These are phyloP conservation scores for Fusarium stilboides DNA, from an alignment of 2,329 filamentous ascomycete genomes.

Conservation along the genomic window DNA sequence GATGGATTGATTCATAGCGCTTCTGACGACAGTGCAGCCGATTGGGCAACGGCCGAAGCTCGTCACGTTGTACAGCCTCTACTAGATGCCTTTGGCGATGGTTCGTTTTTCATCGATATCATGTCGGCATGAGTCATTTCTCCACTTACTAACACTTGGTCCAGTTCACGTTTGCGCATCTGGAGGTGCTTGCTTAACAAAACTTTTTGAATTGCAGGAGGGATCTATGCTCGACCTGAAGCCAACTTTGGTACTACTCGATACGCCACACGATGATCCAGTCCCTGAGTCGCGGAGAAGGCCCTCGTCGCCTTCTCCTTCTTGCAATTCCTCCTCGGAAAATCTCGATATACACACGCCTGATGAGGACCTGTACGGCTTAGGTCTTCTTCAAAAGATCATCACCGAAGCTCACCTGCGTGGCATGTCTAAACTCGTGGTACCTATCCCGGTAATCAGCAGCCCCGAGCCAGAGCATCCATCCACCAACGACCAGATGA, in stretches of 20 bases:
- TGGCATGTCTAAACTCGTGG: conserved; percentile 69
- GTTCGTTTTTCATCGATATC: conserved; percentile 53
- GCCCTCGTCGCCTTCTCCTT: conserved; percentile 63
- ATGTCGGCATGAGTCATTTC: conserved; percentile 14
- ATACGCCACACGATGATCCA: conserved; percentile 68
- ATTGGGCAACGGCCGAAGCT: conserved; percentile 59
- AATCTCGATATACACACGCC: conserved; percentile 60
- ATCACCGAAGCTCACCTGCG: conserved; percentile 71
- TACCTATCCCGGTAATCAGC: conserved; percentile 69
- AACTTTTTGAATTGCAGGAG: conserved; percentile 68
- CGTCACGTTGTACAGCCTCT: conserved; percentile 65
- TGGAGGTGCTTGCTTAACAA: conserved; percentile 68
- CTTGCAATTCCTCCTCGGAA: conserved; percentile 55
- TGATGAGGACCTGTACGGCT: conserved; percentile 68
- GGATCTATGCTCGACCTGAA: conserved; percentile 66
- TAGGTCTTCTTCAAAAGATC: conserved; percentile 69
- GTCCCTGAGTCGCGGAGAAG: conserved; percentile 54
- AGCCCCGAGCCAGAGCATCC: conserved; percentile 53
- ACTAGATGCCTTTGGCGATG: conserved; percentile 69
- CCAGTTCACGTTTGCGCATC: conserved; percentile 70
- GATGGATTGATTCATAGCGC: conserved; percentile 60
- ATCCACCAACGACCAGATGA: conserved; percentile 53
- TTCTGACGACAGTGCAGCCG: conserved; percentile 41
- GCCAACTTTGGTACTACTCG: conserved; percentile 71
- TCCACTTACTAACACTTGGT: conserved; percentile 41